phyloP scores from a whole-genome alignment of 1,284 basidiomycete species.

The Xerocomus nothofagi region DNA sequence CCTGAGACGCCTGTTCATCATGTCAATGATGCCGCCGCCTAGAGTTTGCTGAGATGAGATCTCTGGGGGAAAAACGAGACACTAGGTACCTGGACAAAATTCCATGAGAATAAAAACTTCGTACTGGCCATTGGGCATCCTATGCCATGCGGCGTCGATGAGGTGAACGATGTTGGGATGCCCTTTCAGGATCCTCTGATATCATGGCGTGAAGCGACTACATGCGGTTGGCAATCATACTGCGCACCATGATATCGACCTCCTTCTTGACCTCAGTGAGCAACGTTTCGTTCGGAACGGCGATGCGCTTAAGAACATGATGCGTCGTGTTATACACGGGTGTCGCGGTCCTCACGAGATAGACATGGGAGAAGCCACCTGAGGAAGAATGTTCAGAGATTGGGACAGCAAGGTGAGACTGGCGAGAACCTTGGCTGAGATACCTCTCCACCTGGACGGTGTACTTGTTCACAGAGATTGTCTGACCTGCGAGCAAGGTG shows the following conservation, averaged over 20 bases:
- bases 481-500: slow-evolving; percentile 77
- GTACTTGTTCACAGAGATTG: slow-evolving; percentile 88
- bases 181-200: slow-evolving; percentile 79
- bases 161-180: slow-evolving; percentile 93
- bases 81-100: slow-evolving; percentile 69
- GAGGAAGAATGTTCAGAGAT: slow-evolving; percentile 11
- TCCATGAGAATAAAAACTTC: slow-evolving; percentile 99
- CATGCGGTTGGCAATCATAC: slow-evolving; percentile 17
- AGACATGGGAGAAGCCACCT: slow-evolving; percentile 99
- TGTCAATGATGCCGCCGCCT: slow-evolving; percentile 98
- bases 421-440: slow-evolving; percentile 80
- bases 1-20: slow-evolving; percentile 95
- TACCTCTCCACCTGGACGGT: slow-evolving; percentile 84
- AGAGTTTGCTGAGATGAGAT: slow-evolving; percentile 11
- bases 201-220: slow-evolving; percentile 25
- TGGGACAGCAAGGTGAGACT: slow-evolving; percentile 1
- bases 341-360: slow-evolving; percentile 85
- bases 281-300: slow-evolving; percentile 87
- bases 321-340: slow-evolving; percentile 90
- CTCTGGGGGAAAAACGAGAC: slow-evolving; percentile 5
- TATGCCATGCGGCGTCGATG: slow-evolving; percentile 91
- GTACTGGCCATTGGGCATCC: slow-evolving; percentile 77
- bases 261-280: slow-evolving; percentile 96
- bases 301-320: slow-evolving; percentile 97
- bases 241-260: slow-evolving; percentile 94